Base-by-base conservation (phyloP, 2,329 filamentous ascomycete genomes). In the Ceratocystiopsis brevicomis region DNA sequence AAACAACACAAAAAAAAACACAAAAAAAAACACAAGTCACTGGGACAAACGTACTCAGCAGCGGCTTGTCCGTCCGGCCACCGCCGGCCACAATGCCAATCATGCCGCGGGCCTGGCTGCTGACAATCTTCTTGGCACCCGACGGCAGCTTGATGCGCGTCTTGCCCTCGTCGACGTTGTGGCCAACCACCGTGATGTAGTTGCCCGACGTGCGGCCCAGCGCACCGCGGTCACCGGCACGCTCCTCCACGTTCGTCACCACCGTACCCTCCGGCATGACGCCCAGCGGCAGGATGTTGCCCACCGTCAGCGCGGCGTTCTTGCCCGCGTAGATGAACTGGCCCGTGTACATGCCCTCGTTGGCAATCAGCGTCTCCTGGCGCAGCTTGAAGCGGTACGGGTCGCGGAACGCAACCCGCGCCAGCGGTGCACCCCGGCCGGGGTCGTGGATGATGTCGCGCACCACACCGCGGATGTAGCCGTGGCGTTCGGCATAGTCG, bases 291-390 rank as follows among this genome's bases (percentile, higher is more conserved):
- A 98, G 84, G 63, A 98, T 70, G 77, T 98, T 98, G 68, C 90
- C 90, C 67, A 98, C 80, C 61, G 83, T 96, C 62, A 98, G 78
- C 55, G 81, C 74, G 60, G 90, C 90, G 72, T 94, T 90, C 85
- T 98, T 98, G 65, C 90, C 90, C 64, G 88, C 90, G 71, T 98
- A 98, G 81, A 98, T 86, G 78, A 98, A 98, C 71, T 98, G 90
- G 65, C 90, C 90, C 56, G 90, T 95, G 84, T 96, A 98, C 87
- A 96, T 95, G 73, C 90, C 90, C 76, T 96, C 90, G 73, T 96
- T 98, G 69, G 90, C 90, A 64, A 98, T 98, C 81, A 98, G 95
- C 57, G 90, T 98, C 81, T 98, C 87, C 67, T 81, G 88, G 66
- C 86, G 72, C 65, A 87, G 80, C 80, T 93, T 94, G 82, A 84